Conservation (phyloP, 2,329 filamentous ascomycete genomes). For the Claviceps maximensis region DNA sequence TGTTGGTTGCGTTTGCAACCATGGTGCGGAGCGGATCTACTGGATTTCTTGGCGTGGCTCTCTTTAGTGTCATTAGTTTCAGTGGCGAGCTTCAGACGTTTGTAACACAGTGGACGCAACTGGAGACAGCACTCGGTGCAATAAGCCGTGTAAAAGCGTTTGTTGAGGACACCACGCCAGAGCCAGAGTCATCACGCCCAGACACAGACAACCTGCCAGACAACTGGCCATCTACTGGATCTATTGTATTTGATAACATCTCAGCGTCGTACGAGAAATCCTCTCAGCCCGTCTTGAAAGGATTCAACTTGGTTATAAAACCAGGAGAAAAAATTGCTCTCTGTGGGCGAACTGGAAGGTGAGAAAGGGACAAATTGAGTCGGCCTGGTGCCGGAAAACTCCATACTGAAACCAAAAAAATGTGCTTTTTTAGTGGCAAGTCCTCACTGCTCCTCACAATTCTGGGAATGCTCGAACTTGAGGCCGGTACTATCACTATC, state of each 20-base stretch:
- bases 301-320: conserved; percentile 17
- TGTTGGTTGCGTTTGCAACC: conserved; percentile 31
- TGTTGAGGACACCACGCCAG: conserved; percentile 9
- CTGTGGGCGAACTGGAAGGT: conserved; percentile 30
- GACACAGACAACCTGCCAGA: conserved; percentile 10
- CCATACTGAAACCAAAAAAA: too few relatives aligned
- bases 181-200: conserved; percentile 11
- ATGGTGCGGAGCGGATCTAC: conserved; percentile 16
- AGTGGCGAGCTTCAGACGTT: conserved; percentile 17
- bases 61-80: conserved; percentile 17
- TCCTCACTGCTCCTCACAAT: conserved; percentile 27
- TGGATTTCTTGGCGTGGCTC: conserved; percentile 15
- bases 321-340: conserved; percentile 25
- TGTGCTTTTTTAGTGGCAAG: conserved; percentile 14
- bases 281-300: conserved; percentile 13
- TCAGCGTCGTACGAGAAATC: conserved; percentile 18
- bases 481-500: conserved; percentile 27
- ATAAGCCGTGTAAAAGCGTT: conserved; percentile 16
- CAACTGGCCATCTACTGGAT: conserved; percentile 14
- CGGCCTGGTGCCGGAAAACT: too few relatives aligned
- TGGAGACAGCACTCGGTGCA: conserved; percentile 16
- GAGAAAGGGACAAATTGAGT: background rate
- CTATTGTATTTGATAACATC: conserved; percentile 14
- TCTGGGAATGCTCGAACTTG: conserved; percentile 33
- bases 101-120: conserved; percentile 19